These are phyloP conservation scores for Globisporangium recalcitrans DNA, from an alignment of 352 stramenopile species.

Conservation along the genomic window DNA sequence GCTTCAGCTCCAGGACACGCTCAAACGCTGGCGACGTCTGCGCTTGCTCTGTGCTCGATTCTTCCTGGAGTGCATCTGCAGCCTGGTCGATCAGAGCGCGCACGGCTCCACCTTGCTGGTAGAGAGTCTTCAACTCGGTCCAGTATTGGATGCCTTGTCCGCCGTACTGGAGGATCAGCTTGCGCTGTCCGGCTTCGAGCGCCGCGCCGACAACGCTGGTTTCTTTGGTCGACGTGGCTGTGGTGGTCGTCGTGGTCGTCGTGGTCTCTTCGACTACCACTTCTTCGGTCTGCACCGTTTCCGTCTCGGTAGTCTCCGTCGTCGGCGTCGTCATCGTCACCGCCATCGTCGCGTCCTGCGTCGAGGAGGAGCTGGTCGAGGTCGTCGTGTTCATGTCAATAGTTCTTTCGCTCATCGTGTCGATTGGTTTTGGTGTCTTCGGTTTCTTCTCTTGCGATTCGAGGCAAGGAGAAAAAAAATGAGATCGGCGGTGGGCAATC, in stretches of 20 bases:
- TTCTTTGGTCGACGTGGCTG: not conserved
- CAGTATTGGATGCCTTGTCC: constrained; percentile 70
- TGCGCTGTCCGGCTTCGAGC: constrained; percentile 13
- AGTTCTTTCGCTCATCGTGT: no score
- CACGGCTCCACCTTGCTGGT: constrained; percentile 26
- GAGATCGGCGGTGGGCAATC: no score
- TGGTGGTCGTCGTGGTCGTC: not conserved
- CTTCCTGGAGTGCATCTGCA: constrained; percentile 39
- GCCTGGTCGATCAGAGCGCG: constrained; percentile 40
- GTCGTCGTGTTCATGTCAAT: no score
- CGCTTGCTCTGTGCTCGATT: constrained; percentile 39
- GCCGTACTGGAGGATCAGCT: constrained; percentile 54
- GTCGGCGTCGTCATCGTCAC: no score
- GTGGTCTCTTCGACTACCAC: not conserved
- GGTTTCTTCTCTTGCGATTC: no score
- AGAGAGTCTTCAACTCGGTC: constrained; percentile 48
- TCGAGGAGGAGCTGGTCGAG: no score
- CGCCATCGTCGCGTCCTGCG: no score
- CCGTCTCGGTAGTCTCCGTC: no score
- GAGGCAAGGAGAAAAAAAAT: no score
- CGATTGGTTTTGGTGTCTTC: no score
- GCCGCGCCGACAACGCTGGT: not conserved
- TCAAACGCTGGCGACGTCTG: constrained; percentile 47
- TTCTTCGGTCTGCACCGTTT: no score
- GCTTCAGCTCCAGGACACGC: constrained; percentile 36